Evolutionary conservation across 2,329 filamentous ascomycete species (phyloP).

Genomic region (Phyllosticta citriasiana): DNA sequence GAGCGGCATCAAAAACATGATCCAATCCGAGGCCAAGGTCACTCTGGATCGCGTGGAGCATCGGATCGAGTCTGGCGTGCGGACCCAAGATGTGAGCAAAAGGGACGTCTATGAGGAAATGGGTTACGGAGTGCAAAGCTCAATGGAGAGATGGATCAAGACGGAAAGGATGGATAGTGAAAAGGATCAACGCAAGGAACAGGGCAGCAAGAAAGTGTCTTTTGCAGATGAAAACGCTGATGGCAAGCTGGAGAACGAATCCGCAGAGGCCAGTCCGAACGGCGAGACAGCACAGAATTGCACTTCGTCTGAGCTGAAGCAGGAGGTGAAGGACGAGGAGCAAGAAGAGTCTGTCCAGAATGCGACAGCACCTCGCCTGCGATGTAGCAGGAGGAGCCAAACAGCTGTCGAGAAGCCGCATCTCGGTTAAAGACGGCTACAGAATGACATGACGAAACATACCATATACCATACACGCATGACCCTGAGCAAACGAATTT

Average conservation of each 20-base stretch:
- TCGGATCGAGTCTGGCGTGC: slow-evolving; percentile 46
- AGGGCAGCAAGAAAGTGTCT: not conserved
- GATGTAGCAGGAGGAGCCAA: too few relatives aligned
- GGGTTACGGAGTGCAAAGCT: not conserved
- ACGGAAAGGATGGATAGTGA: not conserved
- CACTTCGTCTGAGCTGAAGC: too few relatives aligned
- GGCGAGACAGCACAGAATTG: not conserved
- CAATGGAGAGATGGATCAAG: not conserved
- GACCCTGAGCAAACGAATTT: too few relatives aligned
- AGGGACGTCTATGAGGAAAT: not conserved
- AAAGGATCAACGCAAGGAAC: not conserved
- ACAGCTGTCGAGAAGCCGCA: too few relatives aligned
- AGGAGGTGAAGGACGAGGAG: too few relatives aligned
- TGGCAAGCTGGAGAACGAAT: not conserved
- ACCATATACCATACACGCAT: too few relatives aligned
- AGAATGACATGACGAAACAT: too few relatives aligned
- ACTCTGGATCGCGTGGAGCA: slow-evolving; percentile 64
- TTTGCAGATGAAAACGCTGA: not conserved
- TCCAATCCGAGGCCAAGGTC: slow-evolving; percentile 67
- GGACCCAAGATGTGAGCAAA: slow-evolving; percentile 5
- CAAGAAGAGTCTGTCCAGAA: not conserved
- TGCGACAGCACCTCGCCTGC: too few relatives aligned
- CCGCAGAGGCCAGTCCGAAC: not conserved
- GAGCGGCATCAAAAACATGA: slow-evolving; percentile 46
- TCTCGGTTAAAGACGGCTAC: too few relatives aligned